Evolutionary conservation across 352 stramenopile genomes (phyloP), one percentile per base, ranked within the genome.

Genomic region (Blastocystis sp.): DNA sequence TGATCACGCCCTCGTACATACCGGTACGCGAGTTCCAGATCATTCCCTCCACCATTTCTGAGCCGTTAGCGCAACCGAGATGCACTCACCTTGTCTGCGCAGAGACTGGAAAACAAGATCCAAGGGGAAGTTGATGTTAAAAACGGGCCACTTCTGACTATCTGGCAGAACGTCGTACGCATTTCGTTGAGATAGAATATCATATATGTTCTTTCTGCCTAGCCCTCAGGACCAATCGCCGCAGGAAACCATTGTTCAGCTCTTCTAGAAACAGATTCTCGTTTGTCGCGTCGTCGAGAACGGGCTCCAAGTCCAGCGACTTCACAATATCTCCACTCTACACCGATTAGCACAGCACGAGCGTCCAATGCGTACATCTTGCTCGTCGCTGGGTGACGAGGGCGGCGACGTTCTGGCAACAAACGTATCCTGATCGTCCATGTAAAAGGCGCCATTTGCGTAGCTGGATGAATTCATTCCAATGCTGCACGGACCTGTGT

Each of bases 1-100:
- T 84, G 41, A 84, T 84, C n/a, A 84, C 56, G 28, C 74, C 74
- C 56, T 84, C 74, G 48, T 84, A 84, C 38, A 62, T 70, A 34
- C 61, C 74, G 14, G 74, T 84, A 2, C 66, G 65, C n/a, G 74
- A 34, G 66, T 84, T 67, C 74, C 74, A 84, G 21, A 84, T 84
- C 1, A 84, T 45, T 66, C 74, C 74, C 23, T 84, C 74, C 10
- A 84, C 74, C 9, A 56, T 59, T 56, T 84, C 74, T 84, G 45
- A 14, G 10, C n/a, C 11, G 43, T 59, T 7, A 56, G 48, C 34
- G 2, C 28, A 70, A 38, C 10, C 19, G n/a, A 9, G 2, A 48
- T 19, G 2, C 5, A 2, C 17, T 10, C 43, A 84, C 74, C 74
- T 17, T 84, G 74, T n/a, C 74, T 53, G 7, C 74, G 74, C 41